Evolutionary conservation across 2,329 filamentous ascomycete genomes (phyloP).

Genomic region (Fusarium chaquense): DNA sequence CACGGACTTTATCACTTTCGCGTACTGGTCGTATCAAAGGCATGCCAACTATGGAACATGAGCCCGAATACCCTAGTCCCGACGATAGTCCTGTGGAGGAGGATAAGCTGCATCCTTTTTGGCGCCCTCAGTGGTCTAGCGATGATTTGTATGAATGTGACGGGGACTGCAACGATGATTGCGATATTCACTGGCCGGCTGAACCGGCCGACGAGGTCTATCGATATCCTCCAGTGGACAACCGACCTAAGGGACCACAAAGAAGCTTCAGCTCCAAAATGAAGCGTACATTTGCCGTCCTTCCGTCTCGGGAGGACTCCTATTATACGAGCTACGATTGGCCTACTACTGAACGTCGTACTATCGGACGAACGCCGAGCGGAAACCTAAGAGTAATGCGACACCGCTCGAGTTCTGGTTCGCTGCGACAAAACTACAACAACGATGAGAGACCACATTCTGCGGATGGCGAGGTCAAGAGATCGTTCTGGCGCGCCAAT

Average conservation of each 20-base stretch:
- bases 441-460: slow-evolving; percentile 54
- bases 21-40: slow-evolving; percentile 50
- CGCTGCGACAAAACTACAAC: slow-evolving; percentile 49
- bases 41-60: slow-evolving; percentile 47
- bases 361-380: slow-evolving; percentile 69
- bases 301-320: slow-evolving; percentile 61
- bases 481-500: slow-evolving; percentile 51
- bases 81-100: slow-evolving; percentile 64
- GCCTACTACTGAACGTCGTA: slow-evolving; percentile 64
- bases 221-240: slow-evolving; percentile 63
- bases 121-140: slow-evolving; percentile 66
- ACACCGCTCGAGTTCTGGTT: slow-evolving; percentile 63
- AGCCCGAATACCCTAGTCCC: slow-evolving; percentile 56
- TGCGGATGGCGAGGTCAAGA: slow-evolving; percentile 42
- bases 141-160: slow-evolving; percentile 48
- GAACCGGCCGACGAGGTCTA: slow-evolving; percentile 57
- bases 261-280: slow-evolving; percentile 65
- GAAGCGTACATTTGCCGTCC: slow-evolving; percentile 71
- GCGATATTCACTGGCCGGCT: slow-evolving; percentile 44
- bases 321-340: slow-evolving; percentile 49
- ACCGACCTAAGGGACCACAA: slow-evolving; percentile 59
- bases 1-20: slow-evolving; percentile 67
- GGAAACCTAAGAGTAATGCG: slow-evolving; percentile 71
- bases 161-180: slow-evolving; percentile 49
- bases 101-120: slow-evolving; percentile 69